Base-by-base conservation (phyloP, 106 monocot species). In the Allium sativum region DNA sequence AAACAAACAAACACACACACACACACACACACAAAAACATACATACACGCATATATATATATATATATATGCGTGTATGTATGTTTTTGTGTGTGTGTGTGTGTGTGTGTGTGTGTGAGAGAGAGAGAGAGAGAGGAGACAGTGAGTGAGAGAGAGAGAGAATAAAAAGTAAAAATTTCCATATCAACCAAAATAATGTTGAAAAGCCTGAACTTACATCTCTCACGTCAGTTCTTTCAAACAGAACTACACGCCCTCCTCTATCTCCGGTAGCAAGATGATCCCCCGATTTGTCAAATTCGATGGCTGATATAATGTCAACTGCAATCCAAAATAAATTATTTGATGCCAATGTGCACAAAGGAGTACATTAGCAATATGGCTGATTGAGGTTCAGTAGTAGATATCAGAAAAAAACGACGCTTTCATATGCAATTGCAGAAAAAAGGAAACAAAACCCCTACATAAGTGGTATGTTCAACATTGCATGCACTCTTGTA, bases 211-310 rank as follows among this genome's bases (percentile, higher is more conserved):
- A 31, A 48, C 82, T 69, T 77, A 90, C 90, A 70, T 82, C 80
- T 58, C 67, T 80, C 50, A 70, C 52, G 71, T 90, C 90, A 52
- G 82, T 86, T 59, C 85, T 90, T 59, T 90, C 90, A 75, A 90
- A 90, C 65, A 90, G 73, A 77, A 90, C 90, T 12, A 90, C 85
- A 60, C 90, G 90, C 0, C 90, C 90, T 52, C 90, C 90, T 86
- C 85, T 85, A 70, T 90, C 90, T 73, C 90, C 90, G 61, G 90
- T 90, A 10, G 90, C 90, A 68, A 90, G 90, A 66, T 90, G 82
- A 42, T 81, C 74, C 44, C 90, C 90, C 40, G 82, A 79, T 73
- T 83, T 90, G 66, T 90, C 81, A 77, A 90, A 90, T 73, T 90
- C 85, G 67, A 90, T 90, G 9, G 90, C 90, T 15, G 90, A 90